phyloP scores from a whole-genome alignment of 2,329 filamentous ascomycete genomes.

The Cryphonectria japonica region DNA sequence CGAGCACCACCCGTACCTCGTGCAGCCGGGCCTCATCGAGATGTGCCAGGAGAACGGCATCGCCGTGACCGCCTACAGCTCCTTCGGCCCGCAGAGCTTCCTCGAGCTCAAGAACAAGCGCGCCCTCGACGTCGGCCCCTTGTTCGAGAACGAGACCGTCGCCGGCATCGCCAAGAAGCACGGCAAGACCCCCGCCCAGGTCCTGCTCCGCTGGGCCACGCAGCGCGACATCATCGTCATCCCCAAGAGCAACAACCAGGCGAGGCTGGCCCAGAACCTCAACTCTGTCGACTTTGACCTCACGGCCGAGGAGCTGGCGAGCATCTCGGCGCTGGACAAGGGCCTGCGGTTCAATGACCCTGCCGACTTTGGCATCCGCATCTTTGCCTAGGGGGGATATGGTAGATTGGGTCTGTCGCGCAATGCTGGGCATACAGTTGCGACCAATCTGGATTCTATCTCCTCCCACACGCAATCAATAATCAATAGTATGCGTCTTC shows the following conservation, averaged over 20 bases:
- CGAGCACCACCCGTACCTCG: constrained; percentile 71
- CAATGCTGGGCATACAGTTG: neutral
- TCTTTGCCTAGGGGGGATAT: constrained; percentile 3
- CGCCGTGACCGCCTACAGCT: constrained; percentile 66
- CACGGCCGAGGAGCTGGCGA: constrained; percentile 56
- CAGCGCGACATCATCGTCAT: constrained; percentile 67
- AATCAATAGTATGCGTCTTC: neutral
- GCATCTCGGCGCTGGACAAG: constrained; percentile 57
- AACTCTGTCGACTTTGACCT: constrained; percentile 61
- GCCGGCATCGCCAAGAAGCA: constrained; percentile 57
- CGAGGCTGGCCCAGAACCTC: constrained; percentile 57
- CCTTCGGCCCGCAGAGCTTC: constrained; percentile 61
- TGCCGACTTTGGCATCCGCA: constrained; percentile 21
- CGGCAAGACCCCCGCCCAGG: constrained; percentile 64
- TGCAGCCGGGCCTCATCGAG: constrained; percentile 59
- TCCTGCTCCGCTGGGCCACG: constrained; percentile 69
- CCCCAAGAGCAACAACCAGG: constrained; percentile 62
- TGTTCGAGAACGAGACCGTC: constrained; percentile 45
- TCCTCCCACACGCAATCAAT: neutral
- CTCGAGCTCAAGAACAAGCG: constrained; percentile 39
- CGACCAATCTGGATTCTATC: neutral
- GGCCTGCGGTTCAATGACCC: constrained; percentile 66
- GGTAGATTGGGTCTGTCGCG: too few species aligned
- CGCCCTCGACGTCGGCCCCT: constrained; percentile 35
- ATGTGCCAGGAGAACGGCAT: constrained; percentile 62